A percentile compares a stretch with the other conserved stretches of the same genome.
These are phyloP conservation scores for Didymella arachidicola DNA, from an alignment of 2,329 filamentous ascomycete species.

Conservation along the genomic window DNA sequence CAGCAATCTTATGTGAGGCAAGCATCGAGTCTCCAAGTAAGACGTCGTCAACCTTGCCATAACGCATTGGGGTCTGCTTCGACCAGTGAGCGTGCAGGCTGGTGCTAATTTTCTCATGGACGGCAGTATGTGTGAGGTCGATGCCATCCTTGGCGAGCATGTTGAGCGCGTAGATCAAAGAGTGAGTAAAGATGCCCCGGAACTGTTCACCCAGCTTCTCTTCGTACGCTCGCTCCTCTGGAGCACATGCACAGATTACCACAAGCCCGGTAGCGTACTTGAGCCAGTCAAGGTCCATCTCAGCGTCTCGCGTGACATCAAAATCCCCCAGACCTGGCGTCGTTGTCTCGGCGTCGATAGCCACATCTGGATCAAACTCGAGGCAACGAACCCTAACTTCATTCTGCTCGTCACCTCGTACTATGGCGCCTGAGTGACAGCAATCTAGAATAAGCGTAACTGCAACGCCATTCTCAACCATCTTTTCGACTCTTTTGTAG, in stretches of 20 bases:
- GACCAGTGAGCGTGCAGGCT: not conserved
- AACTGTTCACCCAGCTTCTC: too few relatives aligned
- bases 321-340: too few relatives aligned
- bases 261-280: not conserved
- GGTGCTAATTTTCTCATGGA: not conserved
- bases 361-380: not conserved
- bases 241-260: not conserved
- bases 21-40: not conserved
- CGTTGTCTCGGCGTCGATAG: not conserved
- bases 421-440: not conserved
- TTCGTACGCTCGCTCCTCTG: not conserved
- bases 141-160: not conserved
- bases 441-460: not conserved
- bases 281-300: not conserved
- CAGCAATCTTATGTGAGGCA: not conserved
- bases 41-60: not conserved
- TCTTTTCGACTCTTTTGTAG: not conserved
- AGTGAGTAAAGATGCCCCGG: not conserved
- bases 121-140: not conserved
- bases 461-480: not conserved
- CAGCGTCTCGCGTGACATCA: not conserved
- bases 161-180: not conserved
- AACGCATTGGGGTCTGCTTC: conserved; percentile 1
- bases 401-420: not conserved
- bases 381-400: not conserved